Conservation (phyloP, 345 rosid species). For the Odontarrhena argentea region DNA sequence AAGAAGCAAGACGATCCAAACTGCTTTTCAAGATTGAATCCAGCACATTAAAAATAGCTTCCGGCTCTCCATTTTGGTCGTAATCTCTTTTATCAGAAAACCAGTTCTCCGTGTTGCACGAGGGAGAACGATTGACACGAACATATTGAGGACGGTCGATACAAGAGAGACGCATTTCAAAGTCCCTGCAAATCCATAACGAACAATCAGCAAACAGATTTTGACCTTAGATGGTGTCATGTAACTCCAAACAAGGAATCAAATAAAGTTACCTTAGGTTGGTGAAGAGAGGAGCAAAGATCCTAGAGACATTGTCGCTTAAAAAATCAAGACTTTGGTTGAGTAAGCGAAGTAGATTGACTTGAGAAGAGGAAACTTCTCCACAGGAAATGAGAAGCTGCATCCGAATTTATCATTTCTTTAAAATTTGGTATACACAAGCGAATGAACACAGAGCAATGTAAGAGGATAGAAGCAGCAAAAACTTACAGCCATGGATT, state of each 20-base stretch:
- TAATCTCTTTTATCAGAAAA: conserved; percentile 39
- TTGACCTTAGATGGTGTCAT: neutral
- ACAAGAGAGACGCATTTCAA: conserved; percentile 37
- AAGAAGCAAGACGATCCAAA: conserved; percentile 63
- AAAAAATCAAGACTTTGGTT: conserved; percentile 50
- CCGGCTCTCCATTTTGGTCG: conserved; percentile 46
- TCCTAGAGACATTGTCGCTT: conserved; percentile 46
- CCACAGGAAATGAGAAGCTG: conserved; percentile 53
- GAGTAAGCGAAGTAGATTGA: conserved; percentile 43
- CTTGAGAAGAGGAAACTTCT: conserved; percentile 45
- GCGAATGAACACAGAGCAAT: neutral
- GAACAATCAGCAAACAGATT: conserved; percentile 12
- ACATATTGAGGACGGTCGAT: conserved; percentile 27
- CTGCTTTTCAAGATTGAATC: conserved; percentile 64
- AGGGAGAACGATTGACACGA: conserved; percentile 27
- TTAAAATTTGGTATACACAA: neutral
- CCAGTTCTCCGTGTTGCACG: conserved; percentile 40
- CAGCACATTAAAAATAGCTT: conserved; percentile 52
- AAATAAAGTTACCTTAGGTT: conserved; percentile 39
- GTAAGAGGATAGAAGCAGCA: neutral
- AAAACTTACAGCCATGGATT: conserved; percentile 40
- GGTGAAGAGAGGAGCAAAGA: conserved; percentile 37
- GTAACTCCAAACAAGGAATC: neutral
- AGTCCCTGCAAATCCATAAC: conserved; percentile 35
- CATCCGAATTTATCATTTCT: neutral